Evolutionary conservation across 495 filamentous ascomycete genomes (phyloP).

Genomic region (Trichoderma virens): DNA sequence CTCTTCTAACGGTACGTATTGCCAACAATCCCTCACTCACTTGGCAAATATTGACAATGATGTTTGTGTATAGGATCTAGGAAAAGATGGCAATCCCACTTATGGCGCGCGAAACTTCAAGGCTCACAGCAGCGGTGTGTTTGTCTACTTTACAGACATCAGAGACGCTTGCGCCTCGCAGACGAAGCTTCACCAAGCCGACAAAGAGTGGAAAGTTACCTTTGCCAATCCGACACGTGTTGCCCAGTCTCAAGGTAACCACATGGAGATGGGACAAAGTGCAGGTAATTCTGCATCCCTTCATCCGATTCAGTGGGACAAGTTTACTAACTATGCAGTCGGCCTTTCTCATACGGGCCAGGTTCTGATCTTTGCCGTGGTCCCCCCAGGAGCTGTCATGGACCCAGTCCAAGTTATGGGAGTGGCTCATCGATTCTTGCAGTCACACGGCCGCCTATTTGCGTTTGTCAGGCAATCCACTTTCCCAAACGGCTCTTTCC

Average conservation of each 20-base stretch:
- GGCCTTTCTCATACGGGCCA: slow-evolving; percentile 26
- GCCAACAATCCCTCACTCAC: background rate
- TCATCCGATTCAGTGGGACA: background rate
- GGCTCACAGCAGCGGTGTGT: slow-evolving; percentile 30
- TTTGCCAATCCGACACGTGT: slow-evolving; percentile 34
- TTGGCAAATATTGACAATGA: background rate
- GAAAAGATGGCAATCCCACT: slow-evolving; percentile 20
- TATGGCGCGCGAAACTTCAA: slow-evolving; percentile 25
- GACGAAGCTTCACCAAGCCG: slow-evolving; percentile 33
- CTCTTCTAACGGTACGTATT: slow-evolving; percentile 31
- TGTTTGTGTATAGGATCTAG: slow-evolving; percentile 23
- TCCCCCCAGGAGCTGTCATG: slow-evolving; percentile 17
- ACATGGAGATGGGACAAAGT: slow-evolving; percentile 25
- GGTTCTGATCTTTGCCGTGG: slow-evolving; percentile 36
- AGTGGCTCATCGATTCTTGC: slow-evolving; percentile 39
- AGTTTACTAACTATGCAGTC: background rate
- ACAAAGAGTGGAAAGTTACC: slow-evolving; percentile 41
- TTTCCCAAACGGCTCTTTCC: slow-evolving; percentile 28
- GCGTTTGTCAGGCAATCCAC: slow-evolving; percentile 36
- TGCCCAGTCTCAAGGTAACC: background rate
- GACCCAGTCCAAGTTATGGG: slow-evolving; percentile 29
- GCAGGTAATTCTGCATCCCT: background rate
- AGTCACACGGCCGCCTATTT: slow-evolving; percentile 47
- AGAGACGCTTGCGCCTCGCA: slow-evolving; percentile 45
- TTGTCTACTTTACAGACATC: slow-evolving; percentile 50